Percentiles rank a stretch among this genome's conserved stretches.
phyloP scores from a whole-genome alignment of 805 yeast genomes.

The Metschnikowia vanudenii region DNA sequence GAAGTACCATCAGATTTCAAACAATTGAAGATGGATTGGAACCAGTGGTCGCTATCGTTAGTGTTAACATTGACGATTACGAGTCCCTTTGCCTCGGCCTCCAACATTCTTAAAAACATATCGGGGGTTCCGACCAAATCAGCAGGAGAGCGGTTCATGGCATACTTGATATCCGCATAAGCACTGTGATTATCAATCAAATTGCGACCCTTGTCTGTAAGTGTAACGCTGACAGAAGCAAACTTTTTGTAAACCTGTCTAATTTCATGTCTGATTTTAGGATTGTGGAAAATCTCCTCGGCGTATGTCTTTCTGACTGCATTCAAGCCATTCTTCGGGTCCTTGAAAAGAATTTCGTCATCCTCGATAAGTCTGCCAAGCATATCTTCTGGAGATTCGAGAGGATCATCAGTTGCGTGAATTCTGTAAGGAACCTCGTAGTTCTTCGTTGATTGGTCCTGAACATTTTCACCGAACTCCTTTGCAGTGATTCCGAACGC shows the following conservation, averaged over 20 bases:
- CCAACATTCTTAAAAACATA: constrained; percentile 80
- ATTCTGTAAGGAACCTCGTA: constrained; percentile 51
- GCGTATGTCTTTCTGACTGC: constrained; percentile 76
- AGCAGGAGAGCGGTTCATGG: constrained; percentile 73
- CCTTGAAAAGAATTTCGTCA: constrained; percentile 52
- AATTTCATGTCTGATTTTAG: constrained; percentile 70
- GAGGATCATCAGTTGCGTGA: constrained; percentile 69
- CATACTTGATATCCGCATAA: constrained; percentile 88
- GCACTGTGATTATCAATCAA: constrained; percentile 79
- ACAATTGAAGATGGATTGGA: constrained; percentile 43
- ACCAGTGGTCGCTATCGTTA: constrained; percentile 44
- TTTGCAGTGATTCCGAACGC: constrained; percentile 77
- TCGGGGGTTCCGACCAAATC: constrained; percentile 78
- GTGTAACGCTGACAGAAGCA: constrained; percentile 66
- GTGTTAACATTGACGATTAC: constrained; percentile 61
- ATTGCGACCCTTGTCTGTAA: constrained; percentile 71
- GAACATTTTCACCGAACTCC: constrained; percentile 79
- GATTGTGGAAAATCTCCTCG: constrained; percentile 77
- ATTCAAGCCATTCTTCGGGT: constrained; percentile 59
- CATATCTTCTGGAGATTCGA: constrained; percentile 57
- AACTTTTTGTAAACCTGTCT: constrained; percentile 60
- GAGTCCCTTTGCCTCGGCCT: constrained; percentile 81
- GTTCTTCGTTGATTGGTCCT: constrained; percentile 51
- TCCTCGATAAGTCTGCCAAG: constrained; percentile 48
- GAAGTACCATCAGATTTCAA: constrained; percentile 77